These are phyloP conservation scores for Debaryomyces hansenii DNA, from an alignment of 805 yeast species.

Conservation along the genomic window DNA sequence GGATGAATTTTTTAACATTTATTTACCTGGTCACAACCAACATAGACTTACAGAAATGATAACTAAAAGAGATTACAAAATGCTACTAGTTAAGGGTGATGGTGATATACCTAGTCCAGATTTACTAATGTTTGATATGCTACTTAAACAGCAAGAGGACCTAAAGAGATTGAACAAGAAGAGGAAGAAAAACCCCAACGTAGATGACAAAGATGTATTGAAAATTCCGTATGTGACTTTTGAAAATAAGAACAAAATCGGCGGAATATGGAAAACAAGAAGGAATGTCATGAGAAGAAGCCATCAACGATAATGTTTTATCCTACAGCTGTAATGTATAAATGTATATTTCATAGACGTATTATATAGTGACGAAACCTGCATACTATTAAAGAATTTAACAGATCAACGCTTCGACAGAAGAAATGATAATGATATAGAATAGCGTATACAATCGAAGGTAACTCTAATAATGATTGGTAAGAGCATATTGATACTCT, in stretches of 20 bases:
- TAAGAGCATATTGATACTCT: neutral
- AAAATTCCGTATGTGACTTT: slow-evolving; percentile 47
- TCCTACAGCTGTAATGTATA: neutral
- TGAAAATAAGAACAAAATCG: slow-evolving; percentile 42
- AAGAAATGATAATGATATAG: neutral
- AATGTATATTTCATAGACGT: neutral
- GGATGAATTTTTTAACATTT: slow-evolving; percentile 48
- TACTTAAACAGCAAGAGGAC: slow-evolving; percentile 19
- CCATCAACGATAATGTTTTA: slow-evolving; percentile 8
- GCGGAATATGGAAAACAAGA: slow-evolving; percentile 58
- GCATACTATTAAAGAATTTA: neutral
- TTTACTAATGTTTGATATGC: slow-evolving; percentile 31
- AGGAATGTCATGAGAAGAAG: slow-evolving; percentile 50
- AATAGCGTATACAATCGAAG: neutral
- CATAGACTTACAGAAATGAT: slow-evolving; percentile 10
- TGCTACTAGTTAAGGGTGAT: slow-evolving; percentile 59
- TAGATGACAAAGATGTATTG: slow-evolving; percentile 4
- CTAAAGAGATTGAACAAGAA: slow-evolving; percentile 13
- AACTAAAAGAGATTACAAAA: slow-evolving; percentile 19
- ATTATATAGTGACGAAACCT: neutral
- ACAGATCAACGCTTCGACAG: neutral
- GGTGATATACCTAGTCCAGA: slow-evolving; percentile 67
- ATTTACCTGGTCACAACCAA: slow-evolving; percentile 44
- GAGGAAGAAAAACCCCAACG: slow-evolving; percentile 13
- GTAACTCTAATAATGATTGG: neutral